Base-by-base conservation (phyloP, 495 filamentous ascomycete genomes). In the Bombardia bombarda region DNA sequence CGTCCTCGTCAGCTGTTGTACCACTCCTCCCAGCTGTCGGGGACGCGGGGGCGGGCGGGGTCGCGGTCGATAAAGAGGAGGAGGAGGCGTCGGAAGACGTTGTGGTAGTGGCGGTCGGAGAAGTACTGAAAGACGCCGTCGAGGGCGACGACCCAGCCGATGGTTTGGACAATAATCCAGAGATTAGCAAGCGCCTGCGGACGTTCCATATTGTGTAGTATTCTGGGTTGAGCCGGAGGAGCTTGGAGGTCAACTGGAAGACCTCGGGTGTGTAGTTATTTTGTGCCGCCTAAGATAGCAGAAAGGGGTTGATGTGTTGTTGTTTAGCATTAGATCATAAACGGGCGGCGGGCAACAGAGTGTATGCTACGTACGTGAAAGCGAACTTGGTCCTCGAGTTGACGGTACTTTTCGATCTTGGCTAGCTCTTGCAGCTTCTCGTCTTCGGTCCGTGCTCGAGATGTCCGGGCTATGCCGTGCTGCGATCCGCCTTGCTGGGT, bases 161-260 rank as follows among this genome's bases (percentile, higher is more conserved):
- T 6, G 55, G 61, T 68, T 50, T 63, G 57, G 67, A 72, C 42
- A 67, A 75, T 60, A 66, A 74, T 47, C 70, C 67, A 70, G 69
- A 70, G 53, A 63, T 73, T 72, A 78, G 68, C 57, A 65, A 75
- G 46, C 77, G 76, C 42, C 92, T 84, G 48, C 92, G 86, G 66
- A 85, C 79, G 71, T 99, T 99, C 92, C 92, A 99, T 69, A 90
- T 78, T 18, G 92, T 95, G 70, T 96, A 97, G 71, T 94, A 96
- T 65, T 99, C 92, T 9, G 92, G 93, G 67, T 99, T 99, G 52
- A 78, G 75, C 25, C 72, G 78, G 39, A 99, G 73, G 40, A 99
- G 77, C 42, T 81, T 78, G 14, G 87, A 82, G 23, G 87, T 93
- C 46, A 87, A 74, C 41, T 77, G 67, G 52, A 96, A 74, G 18